A percentile compares a stretch with the other conserved stretches of the same genome.
Conservation (phyloP, 371 early-diverging fungal genomes). For the Mucor racemosus region DNA sequence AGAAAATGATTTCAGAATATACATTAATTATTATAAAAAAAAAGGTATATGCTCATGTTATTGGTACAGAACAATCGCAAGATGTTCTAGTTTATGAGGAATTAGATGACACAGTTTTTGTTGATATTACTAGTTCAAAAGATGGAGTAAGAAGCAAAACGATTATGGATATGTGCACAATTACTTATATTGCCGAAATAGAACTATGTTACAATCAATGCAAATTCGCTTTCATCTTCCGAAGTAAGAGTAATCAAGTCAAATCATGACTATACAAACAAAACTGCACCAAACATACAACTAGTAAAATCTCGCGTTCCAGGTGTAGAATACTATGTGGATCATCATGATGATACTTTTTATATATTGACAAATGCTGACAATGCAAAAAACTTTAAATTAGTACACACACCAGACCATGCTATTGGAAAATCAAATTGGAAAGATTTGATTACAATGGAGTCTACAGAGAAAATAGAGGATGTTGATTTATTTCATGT, state of each 20-base stretch:
- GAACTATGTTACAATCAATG: conserved; percentile 75
- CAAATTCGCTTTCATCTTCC: conserved; percentile 76
- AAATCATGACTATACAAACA: conserved; percentile 44
- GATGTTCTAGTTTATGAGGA: conserved; percentile 76
- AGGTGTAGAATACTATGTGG: conserved; percentile 79
- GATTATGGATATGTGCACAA: neutral
- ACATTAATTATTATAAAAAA: too few relatives aligned
- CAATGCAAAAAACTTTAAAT: conserved; percentile 63
- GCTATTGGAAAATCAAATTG: conserved; percentile 51
- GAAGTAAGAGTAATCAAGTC: conserved; percentile 70
- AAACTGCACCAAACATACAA: conserved; percentile 33
- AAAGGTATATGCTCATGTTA: conserved; percentile 61
- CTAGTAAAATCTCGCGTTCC: conserved; percentile 64
- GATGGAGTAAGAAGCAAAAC: conserved; percentile 55
- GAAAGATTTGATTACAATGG: conserved; percentile 66
- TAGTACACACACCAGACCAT: conserved; percentile 56
- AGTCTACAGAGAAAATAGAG: conserved; percentile 73
- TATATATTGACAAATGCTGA: conserved; percentile 79
- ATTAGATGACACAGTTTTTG: conserved; percentile 68
- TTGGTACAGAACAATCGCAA: conserved; percentile 59
- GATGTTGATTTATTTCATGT: conserved; percentile 84
- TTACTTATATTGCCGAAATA: conserved; percentile 15
- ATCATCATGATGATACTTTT: conserved; percentile 75
- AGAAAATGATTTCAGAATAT: too few relatives aligned
- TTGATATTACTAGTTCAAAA: conserved; percentile 82